These are phyloP conservation scores for Cryptococcus floricola DNA, from an alignment of 1,284 basidiomycete species.

Conservation along the genomic window DNA sequence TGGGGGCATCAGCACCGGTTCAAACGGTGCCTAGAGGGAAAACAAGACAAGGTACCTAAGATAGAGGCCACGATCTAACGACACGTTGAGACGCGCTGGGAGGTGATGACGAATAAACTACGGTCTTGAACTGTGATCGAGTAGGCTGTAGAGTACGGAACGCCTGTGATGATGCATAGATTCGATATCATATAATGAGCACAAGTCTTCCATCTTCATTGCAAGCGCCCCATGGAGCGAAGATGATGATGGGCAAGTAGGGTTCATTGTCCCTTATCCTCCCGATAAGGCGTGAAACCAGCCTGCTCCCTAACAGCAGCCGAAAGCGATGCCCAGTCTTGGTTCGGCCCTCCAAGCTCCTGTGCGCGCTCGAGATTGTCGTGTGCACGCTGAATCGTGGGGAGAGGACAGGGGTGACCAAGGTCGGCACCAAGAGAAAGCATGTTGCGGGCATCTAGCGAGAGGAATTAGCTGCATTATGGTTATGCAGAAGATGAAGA, in stretches of 20 bases:
- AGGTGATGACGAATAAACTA: no score
- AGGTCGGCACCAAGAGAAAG: constrained; percentile 23
- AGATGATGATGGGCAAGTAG: no score
- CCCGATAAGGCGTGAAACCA: constrained; percentile 20
- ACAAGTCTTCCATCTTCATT: no score
- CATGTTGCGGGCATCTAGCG: constrained; percentile 23
- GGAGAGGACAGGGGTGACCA: constrained; percentile 23
- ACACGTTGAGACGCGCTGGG: no score
- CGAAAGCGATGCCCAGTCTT: constrained; percentile 28
- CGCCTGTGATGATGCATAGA: no score
- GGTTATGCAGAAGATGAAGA: neutral
- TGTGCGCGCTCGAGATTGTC: constrained; percentile 26
- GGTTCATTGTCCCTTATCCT: constrained; percentile 7
- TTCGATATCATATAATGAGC: no score
- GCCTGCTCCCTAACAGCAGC: constrained; percentile 22
- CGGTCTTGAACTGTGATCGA: no score
- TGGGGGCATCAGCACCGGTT: neutral
- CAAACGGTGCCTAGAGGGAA: neutral
- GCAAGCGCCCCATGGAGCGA: no score
- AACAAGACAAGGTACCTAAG: neutral
- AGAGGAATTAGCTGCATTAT: neutral
- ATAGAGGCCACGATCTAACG: neutral
- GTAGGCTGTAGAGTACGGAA: no score
- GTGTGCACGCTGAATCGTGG: constrained; percentile 26
- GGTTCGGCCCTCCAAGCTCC: constrained; percentile 21